phyloP scores from a whole-genome alignment of 768 basidiomycete species.

The Boletus tomentosulus region DNA sequence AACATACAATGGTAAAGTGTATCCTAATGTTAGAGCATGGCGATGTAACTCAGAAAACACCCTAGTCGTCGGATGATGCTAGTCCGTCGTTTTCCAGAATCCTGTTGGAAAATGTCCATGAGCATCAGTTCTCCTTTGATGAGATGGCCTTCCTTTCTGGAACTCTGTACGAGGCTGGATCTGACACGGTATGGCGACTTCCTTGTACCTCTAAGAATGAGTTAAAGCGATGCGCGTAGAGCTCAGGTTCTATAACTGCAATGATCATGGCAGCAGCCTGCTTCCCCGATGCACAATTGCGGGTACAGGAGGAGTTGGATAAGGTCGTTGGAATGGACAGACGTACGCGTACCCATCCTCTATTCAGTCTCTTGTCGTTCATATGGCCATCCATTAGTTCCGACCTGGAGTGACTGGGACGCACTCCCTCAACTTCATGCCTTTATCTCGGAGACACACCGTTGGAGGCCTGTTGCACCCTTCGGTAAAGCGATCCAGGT shows the following conservation, averaged over 20 bases:
- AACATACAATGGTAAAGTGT: slow-evolving; percentile 38
- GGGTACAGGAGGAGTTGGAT: slow-evolving; percentile 53
- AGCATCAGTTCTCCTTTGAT: slow-evolving; percentile 46
- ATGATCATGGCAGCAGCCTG: slow-evolving; percentile 50
- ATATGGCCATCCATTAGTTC: slow-evolving; percentile 24
- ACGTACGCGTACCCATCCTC: slow-evolving; percentile 8
- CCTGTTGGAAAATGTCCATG: slow-evolving; percentile 46
- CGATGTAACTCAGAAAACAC: background rate
- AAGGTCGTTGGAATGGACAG: slow-evolving; percentile 41
- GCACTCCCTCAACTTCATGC: slow-evolving; percentile 35
- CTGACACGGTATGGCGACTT: slow-evolving; percentile 41
- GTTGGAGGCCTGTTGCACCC: slow-evolving; percentile 36
- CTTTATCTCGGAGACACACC: slow-evolving; percentile 33
- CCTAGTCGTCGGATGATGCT: slow-evolving; percentile 1
- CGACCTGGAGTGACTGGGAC: slow-evolving; percentile 33
- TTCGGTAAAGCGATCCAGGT: slow-evolving; percentile 13
- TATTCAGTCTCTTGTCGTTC: background rate
- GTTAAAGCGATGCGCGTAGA: background rate
- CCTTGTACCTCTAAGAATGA: background rate
- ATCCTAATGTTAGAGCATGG: fast-evolving
- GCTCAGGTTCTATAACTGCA: slow-evolving; percentile 29
- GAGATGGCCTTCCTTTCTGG: slow-evolving; percentile 59
- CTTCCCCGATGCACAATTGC: slow-evolving; percentile 46
- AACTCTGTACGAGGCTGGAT: slow-evolving; percentile 57
- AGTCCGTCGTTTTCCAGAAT: slow-evolving; percentile 46